phyloP scores from a whole-genome alignment of 2,329 filamentous ascomycete species.

The Corinectria fuckeliana region DNA sequence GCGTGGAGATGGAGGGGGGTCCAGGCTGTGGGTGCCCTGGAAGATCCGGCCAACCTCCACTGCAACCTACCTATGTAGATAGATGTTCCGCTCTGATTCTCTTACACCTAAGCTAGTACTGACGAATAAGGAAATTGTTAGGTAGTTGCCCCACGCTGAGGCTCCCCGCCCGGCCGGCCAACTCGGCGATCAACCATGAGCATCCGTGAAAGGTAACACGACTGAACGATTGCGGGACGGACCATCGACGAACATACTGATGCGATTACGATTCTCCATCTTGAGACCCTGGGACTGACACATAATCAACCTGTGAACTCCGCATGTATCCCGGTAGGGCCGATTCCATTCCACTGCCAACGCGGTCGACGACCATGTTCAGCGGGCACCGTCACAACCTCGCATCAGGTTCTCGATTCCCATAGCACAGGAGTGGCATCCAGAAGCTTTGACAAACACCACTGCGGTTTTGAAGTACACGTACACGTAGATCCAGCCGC shows the following conservation, averaged over 20 bases:
- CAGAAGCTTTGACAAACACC: neutral
- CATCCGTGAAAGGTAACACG: too few species aligned
- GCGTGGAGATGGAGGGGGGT: slow-evolving; percentile 6
- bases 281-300: neutral
- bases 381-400: neutral
- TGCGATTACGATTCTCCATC: too few species aligned
- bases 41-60: too few species aligned
- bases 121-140: neutral
- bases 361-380: neutral
- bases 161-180: neutral
- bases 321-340: slow-evolving; percentile 15
- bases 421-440: neutral
- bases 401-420: neutral
- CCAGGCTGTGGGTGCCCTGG: too few species aligned
- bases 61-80: too few species aligned
- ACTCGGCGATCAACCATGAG: too few species aligned
- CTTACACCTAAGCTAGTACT: neutral
- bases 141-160: neutral
- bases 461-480: neutral
- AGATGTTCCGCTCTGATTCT: neutral
- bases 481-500: neutral
- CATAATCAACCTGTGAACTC: slow-evolving; percentile 9
- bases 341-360: slow-evolving; percentile 21
- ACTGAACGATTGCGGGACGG: too few species aligned
- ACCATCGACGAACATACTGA: too few species aligned